Evolutionary conservation across 257 asterid species (phyloP), one percentile per base, ranked within the genome.

Genomic region (Paraleonurus japonicus): DNA sequence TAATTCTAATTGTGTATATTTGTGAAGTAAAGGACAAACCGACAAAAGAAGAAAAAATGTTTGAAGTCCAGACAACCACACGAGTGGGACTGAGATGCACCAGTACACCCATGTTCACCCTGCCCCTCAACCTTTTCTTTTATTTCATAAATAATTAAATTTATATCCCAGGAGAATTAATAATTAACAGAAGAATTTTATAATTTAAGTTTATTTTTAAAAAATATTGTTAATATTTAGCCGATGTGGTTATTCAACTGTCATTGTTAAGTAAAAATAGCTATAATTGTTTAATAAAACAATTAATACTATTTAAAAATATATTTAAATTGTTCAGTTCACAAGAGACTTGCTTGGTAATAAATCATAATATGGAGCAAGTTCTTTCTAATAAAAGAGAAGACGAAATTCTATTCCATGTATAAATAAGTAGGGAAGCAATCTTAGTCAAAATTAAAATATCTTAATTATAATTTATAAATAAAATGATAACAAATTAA

Each of bases 71-170:
- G 78, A 74, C 74, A 73, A 28, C 63, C 79, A 66, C 74, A 74
- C 69, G 75, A 50, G 64, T 61, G 80, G 80, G 66, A 32, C 61
- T 67, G 65, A 23, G 74, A 65, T 64, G 72, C 67, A 53, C 27
- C 69, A 30, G 50, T 37, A 45, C 45, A 43, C 50, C 58, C 60
- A 37, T n/a, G 65, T 63, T 63, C 26, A 20, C 4, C 19, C 17
- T 35, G 28, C 20, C 64, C 50, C 15, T 53, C 47, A 15, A 1
- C 41, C 8, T 28, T 35, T 58, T 47, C 39, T 7, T 11, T 45
- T 0, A 47, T 47, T 45, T 45, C 20, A 15, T 45, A 15, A 7
- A 20, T 35, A 15, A 0, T 7, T 23, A 41, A 41, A 11, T 4
- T 41, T 6, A 41, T 8, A 12, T 41, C 10, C n/a, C 48, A 41